Conservation (phyloP, 768 basidiomycete species). For the Calvatia gigantea region DNA sequence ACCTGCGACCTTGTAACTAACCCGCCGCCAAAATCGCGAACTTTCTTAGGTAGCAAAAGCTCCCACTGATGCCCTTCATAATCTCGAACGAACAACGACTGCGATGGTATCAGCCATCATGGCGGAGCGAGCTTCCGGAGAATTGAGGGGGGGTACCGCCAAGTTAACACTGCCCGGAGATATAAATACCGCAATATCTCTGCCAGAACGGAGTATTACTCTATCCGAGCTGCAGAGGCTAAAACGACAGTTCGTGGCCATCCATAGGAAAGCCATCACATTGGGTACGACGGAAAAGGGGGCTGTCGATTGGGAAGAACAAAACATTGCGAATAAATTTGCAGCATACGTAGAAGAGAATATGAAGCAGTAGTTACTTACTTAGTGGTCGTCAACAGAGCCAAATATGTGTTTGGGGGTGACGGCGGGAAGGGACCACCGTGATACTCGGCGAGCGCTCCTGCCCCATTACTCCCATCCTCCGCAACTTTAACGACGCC, state of each 20-base stretch:
- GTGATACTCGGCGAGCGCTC: background rate
- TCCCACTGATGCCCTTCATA: constrained; percentile 83
- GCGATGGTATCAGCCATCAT: constrained; percentile 71
- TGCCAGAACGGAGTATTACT: constrained; percentile 72
- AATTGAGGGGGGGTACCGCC: constrained; percentile 49
- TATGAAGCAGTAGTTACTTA: constrained; percentile 40
- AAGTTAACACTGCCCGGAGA: constrained; percentile 41
- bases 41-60: constrained; percentile 65
- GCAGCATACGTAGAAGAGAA: constrained; percentile 70
- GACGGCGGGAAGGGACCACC: background rate
- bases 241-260: constrained; percentile 87
- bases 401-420: constrained; percentile 5
- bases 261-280: constrained; percentile 87
- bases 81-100: constrained; percentile 76
- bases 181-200: constrained; percentile 44
- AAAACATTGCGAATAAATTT: constrained; percentile 68
- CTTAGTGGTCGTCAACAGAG: constrained; percentile 1
- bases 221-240: constrained; percentile 85
- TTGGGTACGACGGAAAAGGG: constrained; percentile 80
- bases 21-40: background rate
- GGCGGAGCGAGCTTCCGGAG: constrained; percentile 52
- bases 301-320: constrained; percentile 71
- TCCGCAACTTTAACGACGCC: background rate
- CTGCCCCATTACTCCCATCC: background rate
- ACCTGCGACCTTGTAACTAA: background rate